Base-by-base conservation (phyloP, 2,329 filamentous ascomycete genomes). In the Alternaria gansuensis region DNA sequence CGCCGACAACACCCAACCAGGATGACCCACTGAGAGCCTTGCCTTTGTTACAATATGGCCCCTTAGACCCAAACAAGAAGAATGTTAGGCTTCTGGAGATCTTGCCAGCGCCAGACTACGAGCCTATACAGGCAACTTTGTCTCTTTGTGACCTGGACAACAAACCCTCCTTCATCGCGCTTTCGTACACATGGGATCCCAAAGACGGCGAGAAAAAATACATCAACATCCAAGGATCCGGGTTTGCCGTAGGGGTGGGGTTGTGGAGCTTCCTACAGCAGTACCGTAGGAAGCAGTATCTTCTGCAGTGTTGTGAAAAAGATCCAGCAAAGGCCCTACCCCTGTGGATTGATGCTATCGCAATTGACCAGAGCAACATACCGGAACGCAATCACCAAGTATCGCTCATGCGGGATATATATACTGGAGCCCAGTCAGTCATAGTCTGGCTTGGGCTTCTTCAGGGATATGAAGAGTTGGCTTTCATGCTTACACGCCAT, bases 101-200 rank as follows among this genome's bases (percentile, higher is more conserved):
- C 13, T 17, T 54, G 4, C 58, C 45, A 7, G 61, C 46, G 11
- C 54, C 49, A 14, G 52, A 59, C 3, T 43, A 53, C 4, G 54
- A 59, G 23, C 54, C 54, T 1, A 54, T 63, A 4, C 51, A 51
- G 37, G 44, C 48, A 14, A 44, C 21, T 9, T 5, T 63, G 4
- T 33, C 24, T 2, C 13, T 44, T 11, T 63, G 58, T 17, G 54
- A 63, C 26, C 17, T 66, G 36, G 62, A 64, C 14, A 40, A 64
- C 14, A 60, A 59, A 4, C 56, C 56, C 0, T 8, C 49, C 0
- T 66, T 63, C 11, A 57, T 64, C 21, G 64, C 64, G 5, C 34
- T 66, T 10, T 64, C 62, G 3, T 66, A 66, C 41, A 66, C 51
- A n/a, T 66, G 64, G 64, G 52, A 64, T 23, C 21, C 37, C 10